Conservation (phyloP, 1,284 basidiomycete genomes). For the Exobasidium cylindrosporum region DNA sequence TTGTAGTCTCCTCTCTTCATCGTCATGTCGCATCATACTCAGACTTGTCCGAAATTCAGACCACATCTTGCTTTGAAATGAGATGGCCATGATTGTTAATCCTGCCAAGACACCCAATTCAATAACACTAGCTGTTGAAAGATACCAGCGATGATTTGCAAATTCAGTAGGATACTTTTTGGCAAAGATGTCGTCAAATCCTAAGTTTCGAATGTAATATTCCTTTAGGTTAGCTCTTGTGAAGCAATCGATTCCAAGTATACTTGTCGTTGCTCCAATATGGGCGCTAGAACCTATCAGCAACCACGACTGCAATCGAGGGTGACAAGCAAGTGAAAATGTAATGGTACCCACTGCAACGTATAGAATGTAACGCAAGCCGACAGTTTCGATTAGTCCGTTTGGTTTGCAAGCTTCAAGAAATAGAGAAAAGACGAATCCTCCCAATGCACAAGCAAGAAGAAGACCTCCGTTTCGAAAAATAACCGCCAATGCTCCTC, state of each 20-base stretch:
- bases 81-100: slow-evolving; percentile 67
- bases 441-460: slow-evolving; percentile 64
- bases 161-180: slow-evolving; percentile 33
- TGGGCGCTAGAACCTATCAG: slow-evolving; percentile 69
- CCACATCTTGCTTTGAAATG: slow-evolving; percentile 73
- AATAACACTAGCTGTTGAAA: slow-evolving; percentile 63
- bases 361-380: slow-evolving; percentile 81
- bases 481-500: slow-evolving; percentile 65
- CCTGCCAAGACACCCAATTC: slow-evolving; percentile 82
- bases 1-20: slow-evolving; percentile 68
- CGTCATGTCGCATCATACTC: slow-evolving; percentile 72
- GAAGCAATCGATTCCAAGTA: slow-evolving; percentile 81
- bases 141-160: slow-evolving; percentile 63
- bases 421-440: slow-evolving; percentile 80
- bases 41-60: slow-evolving; percentile 72
- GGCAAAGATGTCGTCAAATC: slow-evolving; percentile 70
- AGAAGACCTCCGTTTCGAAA: slow-evolving; percentile 33
- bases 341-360: slow-evolving; percentile 62
- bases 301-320: slow-evolving; percentile 34
- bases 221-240: slow-evolving; percentile 87
- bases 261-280: slow-evolving; percentile 87
- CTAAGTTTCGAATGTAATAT: slow-evolving; percentile 91
- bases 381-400: slow-evolving; percentile 69
- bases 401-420: slow-evolving; percentile 78
- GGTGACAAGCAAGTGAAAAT: slow-evolving; percentile 27